Evolutionary conservation across 2,329 filamentous ascomycete species (phyloP).

Genomic region (Orbilia quercus): DNA sequence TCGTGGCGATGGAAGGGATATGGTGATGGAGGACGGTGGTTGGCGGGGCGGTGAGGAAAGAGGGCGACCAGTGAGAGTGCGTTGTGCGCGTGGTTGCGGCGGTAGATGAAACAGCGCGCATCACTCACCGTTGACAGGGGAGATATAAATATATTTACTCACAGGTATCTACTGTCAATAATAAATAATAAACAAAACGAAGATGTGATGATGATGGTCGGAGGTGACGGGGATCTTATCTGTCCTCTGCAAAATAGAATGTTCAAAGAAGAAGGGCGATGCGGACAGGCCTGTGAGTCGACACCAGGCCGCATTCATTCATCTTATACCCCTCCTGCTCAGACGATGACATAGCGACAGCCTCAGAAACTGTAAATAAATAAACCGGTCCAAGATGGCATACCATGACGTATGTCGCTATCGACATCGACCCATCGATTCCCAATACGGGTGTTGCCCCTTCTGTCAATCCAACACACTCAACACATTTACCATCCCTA

Average conservation of each 20-base stretch:
- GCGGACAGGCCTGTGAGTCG: too few relatives aligned
- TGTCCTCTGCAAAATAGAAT: too few relatives aligned
- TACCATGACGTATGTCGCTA: constrained; percentile 9
- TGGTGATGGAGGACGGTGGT: constrained; percentile 16
- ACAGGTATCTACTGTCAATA: too few relatives aligned
- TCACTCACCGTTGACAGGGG: constrained; percentile 10
- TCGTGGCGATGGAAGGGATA: too few relatives aligned
- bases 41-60: constrained; percentile 4
- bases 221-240: too few relatives aligned
- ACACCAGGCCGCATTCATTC: too few relatives aligned
- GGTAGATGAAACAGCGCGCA: constrained; percentile 30
- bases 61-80: constrained; percentile 24
- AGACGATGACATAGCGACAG: too few relatives aligned
- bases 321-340: too few relatives aligned
- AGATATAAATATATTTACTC: neutral
- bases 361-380: too few relatives aligned
- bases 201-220: constrained; percentile 1
- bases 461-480: constrained; percentile 28
- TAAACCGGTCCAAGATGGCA: too few relatives aligned
- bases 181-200: too few relatives aligned
- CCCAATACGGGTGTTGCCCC: constrained; percentile 26
- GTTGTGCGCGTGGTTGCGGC: constrained; percentile 25
- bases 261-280: neutral
- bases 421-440: constrained; percentile 18
- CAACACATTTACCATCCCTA: too few relatives aligned